phyloP scores from a whole-genome alignment of 176 grass and related monocot species.

The Cenchrus purpureus region DNA sequence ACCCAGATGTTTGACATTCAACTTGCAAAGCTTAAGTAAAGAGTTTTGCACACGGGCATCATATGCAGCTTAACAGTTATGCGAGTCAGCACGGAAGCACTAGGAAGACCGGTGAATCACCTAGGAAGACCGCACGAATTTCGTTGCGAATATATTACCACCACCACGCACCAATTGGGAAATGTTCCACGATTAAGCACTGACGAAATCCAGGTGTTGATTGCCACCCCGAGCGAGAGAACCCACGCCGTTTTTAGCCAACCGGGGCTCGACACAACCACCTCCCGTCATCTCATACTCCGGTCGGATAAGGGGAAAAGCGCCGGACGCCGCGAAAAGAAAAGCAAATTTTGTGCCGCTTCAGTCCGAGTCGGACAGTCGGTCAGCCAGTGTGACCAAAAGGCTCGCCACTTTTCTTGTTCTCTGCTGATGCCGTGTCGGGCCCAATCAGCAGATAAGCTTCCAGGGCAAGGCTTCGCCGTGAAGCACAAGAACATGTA shows the following conservation, averaged over 20 bases:
- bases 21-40: too few relatives aligned
- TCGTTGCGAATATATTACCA: background rate
- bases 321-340: constrained; percentile 9
- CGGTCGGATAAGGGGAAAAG: constrained; percentile 12
- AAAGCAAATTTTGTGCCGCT: background rate
- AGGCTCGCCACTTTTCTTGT: background rate
- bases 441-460: background rate
- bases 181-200: too few relatives aligned
- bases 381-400: background rate
- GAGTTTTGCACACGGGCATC: too few relatives aligned
- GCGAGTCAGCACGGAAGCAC: too few relatives aligned
- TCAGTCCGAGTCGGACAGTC: background rate
- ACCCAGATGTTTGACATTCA: too few relatives aligned
- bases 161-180: too few relatives aligned
- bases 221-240: background rate
- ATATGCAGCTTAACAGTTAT: too few relatives aligned
- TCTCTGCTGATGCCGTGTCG: background rate
- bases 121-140: background rate
- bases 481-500: background rate
- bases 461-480: background rate
- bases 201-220: too few relatives aligned
- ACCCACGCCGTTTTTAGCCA: background rate
- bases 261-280: background rate
- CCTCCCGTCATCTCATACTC: background rate
- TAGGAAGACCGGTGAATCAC: too few relatives aligned